These are phyloP conservation scores for Wickerhamomyces pijperi DNA, from an alignment of 805 yeast genomes.

Conservation along the genomic window DNA sequence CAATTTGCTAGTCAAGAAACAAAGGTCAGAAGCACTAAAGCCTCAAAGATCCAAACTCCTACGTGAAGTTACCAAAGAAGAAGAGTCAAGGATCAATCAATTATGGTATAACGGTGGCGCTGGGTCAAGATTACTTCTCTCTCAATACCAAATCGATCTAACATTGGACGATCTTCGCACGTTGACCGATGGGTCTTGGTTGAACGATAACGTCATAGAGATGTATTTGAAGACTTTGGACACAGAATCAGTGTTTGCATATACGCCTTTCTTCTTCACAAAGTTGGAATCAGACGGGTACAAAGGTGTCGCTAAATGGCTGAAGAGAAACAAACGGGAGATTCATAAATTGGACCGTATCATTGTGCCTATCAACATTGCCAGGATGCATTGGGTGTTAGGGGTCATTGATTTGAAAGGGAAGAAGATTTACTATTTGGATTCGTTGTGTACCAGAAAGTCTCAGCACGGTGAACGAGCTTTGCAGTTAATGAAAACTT, in stretches of 20 bases:
- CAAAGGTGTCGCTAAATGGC: constrained; percentile 74
- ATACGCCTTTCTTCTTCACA: constrained; percentile 83
- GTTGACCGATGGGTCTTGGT: constrained; percentile 63
- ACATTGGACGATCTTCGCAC: constrained; percentile 59
- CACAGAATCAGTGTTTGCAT: constrained; percentile 40
- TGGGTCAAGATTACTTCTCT: constrained; percentile 17
- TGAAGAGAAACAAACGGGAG: constrained; percentile 60
- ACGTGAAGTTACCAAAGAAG: constrained; percentile 15
- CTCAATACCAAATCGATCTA: constrained; percentile 42
- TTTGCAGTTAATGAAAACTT: constrained; percentile 40
- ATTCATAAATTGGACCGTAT: constrained; percentile 55
- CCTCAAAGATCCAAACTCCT: constrained; percentile 15
- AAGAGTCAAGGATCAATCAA: constrained; percentile 15
- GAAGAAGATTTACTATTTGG: constrained; percentile 57
- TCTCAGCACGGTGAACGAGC: constrained; percentile 27
- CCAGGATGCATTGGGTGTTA: constrained; percentile 85
- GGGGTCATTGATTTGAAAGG: constrained; percentile 61
- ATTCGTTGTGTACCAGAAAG: constrained; percentile 46
- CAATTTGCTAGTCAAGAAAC: constrained; percentile 24
- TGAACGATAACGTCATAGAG: constrained; percentile 86
- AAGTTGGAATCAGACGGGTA: constrained; percentile 66
- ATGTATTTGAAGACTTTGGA: constrained; percentile 43
- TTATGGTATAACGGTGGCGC: constrained; percentile 19
- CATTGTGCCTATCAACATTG: constrained; percentile 77
- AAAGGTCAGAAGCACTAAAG: constrained; percentile 21